Evolutionary conservation across 169 alveolate species (phyloP).

Genomic region (Babesia microti): DNA sequence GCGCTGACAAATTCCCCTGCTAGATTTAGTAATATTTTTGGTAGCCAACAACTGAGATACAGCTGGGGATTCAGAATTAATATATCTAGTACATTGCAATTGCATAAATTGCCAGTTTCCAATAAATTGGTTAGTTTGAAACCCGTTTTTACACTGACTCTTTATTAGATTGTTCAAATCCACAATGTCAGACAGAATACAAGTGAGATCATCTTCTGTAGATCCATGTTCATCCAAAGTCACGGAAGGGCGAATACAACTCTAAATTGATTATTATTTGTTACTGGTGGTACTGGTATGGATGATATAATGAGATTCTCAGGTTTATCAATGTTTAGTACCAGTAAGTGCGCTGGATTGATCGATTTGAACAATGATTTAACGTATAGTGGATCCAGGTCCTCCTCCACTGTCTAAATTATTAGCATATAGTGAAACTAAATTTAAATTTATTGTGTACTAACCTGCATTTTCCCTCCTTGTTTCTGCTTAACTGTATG

Average conservation of each 20-base stretch:
- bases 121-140: slow-evolving; percentile 68
- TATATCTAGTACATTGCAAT: slow-evolving; percentile 75
- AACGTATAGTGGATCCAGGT: slow-evolving; percentile 80
- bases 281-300: slow-evolving; percentile 89
- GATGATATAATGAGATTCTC: slow-evolving; percentile 78
- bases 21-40: slow-evolving; percentile 60
- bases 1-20: slow-evolving; percentile 68
- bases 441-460: neutral
- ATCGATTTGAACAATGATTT: slow-evolving; percentile 77
- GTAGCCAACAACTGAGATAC: slow-evolving; percentile 69
- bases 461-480: slow-evolving; percentile 53
- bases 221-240: slow-evolving; percentile 78
- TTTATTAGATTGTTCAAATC: slow-evolving; percentile 62
- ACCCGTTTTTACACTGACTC: slow-evolving; percentile 71
- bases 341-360: slow-evolving; percentile 77
- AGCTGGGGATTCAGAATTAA: slow-evolving; percentile 88
- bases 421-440: neutral
- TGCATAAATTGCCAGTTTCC: slow-evolving; percentile 79
- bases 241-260: slow-evolving; percentile 92
- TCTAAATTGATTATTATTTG: slow-evolving; percentile 2
- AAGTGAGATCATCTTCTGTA: slow-evolving; percentile 92
- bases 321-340: slow-evolving; percentile 85
- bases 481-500: slow-evolving; percentile 62
- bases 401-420: slow-evolving; percentile 62
- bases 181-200: slow-evolving; percentile 78